A percentile compares a stretch with the other conserved stretches of the same genome.
Conservation (phyloP, 2,329 filamentous ascomycete species). For the Beauveria sp. region DNA sequence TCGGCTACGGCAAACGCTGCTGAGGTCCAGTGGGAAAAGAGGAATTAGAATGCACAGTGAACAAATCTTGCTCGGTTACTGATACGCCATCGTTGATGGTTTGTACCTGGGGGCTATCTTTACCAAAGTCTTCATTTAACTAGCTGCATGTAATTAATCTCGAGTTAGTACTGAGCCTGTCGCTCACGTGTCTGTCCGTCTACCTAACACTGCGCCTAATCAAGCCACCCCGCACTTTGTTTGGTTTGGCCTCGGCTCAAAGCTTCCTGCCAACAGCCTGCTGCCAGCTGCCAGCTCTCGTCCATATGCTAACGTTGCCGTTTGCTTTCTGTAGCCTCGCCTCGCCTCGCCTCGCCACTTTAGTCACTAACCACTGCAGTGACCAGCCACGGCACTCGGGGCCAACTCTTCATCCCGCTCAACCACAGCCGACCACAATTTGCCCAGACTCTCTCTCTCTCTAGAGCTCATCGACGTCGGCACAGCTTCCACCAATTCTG, state of each 20-base stretch:
- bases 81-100: too few relatives aligned
- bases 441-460: conserved; percentile 3
- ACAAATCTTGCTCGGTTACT: too few relatives aligned
- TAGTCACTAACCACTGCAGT: not conserved
- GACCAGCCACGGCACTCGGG: conserved; percentile 4
- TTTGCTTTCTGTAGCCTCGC: not conserved
- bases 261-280: not conserved
- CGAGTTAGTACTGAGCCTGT: not conserved
- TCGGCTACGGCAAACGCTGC: too few relatives aligned
- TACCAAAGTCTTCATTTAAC: too few relatives aligned
- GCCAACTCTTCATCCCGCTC: conserved; percentile 5
- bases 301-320: not conserved
- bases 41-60: too few relatives aligned
- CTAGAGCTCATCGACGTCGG: not conserved
- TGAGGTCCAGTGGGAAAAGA: too few relatives aligned
- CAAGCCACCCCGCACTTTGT: not conserved
- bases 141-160: too few relatives aligned
- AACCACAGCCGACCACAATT: not conserved
- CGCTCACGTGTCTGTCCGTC: not conserved
- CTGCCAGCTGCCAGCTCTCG: not conserved
- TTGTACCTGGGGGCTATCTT: not conserved
- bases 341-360: not conserved
- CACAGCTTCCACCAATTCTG: not conserved
- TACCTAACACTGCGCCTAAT: not conserved
- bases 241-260: conserved; percentile 1